Conservation (phyloP, 805 yeast species). For the Tetrapisispora namnaoensis region DNA sequence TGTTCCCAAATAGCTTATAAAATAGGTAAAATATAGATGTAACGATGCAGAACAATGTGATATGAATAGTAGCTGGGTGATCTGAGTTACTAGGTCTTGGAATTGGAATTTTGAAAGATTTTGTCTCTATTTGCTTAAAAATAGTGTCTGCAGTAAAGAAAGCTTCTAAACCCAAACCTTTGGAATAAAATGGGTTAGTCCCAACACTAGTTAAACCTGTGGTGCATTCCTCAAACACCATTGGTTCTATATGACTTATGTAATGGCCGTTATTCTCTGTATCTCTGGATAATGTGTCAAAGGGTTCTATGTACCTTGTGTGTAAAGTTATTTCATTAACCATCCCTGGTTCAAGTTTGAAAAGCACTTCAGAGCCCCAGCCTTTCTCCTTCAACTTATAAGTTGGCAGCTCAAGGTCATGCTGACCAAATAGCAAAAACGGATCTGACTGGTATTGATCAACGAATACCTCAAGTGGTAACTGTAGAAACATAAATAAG, state of each 20-base stretch:
- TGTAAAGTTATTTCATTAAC: slow-evolving; percentile 36
- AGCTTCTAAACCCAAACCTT: slow-evolving; percentile 36
- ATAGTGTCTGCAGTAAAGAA: slow-evolving; percentile 38
- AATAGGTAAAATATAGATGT: slow-evolving; percentile 30
- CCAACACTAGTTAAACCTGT: slow-evolving; percentile 19
- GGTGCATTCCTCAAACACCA: slow-evolving; percentile 43
- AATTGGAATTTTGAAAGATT: slow-evolving; percentile 24
- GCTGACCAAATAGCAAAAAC: slow-evolving; percentile 40
- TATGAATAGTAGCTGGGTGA: slow-evolving; percentile 25
- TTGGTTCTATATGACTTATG: slow-evolving; percentile 27
- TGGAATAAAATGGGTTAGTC: slow-evolving; percentile 33
- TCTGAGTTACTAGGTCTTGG: slow-evolving; percentile 34
- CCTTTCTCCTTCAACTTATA: slow-evolving; percentile 28
- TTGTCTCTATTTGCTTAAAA: slow-evolving; percentile 30
- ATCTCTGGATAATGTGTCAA: slow-evolving; percentile 3
- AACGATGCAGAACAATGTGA: slow-evolving; percentile 30
- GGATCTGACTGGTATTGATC: slow-evolving; percentile 46
- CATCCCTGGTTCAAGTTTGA: slow-evolving; percentile 25
- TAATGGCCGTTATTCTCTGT: slow-evolving; percentile 6
- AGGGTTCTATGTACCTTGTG: slow-evolving; percentile 41
- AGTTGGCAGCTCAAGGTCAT: slow-evolving; percentile 48
- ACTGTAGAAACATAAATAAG: slow-evolving; percentile 34
- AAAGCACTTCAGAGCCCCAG: slow-evolving; percentile 41
- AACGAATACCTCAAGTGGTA: slow-evolving; percentile 41
- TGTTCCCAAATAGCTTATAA: slow-evolving; percentile 9